Evolutionary conservation across 371 early-diverging fungal species (phyloP), one percentile per base, ranked within the genome.

Genomic region (Rhizopus stolonifer): DNA sequence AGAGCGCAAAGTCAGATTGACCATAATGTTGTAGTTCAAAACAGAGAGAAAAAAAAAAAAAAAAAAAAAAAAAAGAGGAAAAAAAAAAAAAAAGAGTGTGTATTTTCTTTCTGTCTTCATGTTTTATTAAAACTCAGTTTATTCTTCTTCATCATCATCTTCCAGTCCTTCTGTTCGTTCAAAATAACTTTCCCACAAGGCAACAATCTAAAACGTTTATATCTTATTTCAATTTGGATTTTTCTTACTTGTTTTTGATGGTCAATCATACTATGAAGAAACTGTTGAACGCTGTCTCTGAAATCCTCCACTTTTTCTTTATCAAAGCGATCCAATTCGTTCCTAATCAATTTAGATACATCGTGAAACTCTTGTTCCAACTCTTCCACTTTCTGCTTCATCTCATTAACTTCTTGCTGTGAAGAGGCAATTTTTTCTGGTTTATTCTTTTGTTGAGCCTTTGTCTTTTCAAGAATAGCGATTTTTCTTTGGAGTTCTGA

Each of bases 161-260:
- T 49, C 47, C 24, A 74, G 29, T 1, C 65, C 69, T 48, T 70
- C 74, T 17, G 79, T 78, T 52, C 63, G 62, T 42, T 72, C 69
- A 58, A 85, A 81, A 49, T 80, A 89, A 8, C 78, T 71, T 54
- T 88, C 88, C 90, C 90, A 89, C 38, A 88, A 66, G 4, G 78
- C 70, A 46, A 89, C 70, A 8, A 78, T 68, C 74, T 74, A 59
- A n/a, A n/a, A n/a, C n/a, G n/a, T n/a, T n/a, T n/a, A n/a, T n/a
- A n/a, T n/a, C n/a, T n/a, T n/a, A n/a, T n/a, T n/a, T n/a, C n/a
- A n/a, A n/a, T n/a, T n/a, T n/a, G n/a, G n/a, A n/a, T n/a, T n/a
- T n/a, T n/a, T n/a, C n/a, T n/a, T 67, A 90, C 87, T 77, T 92
- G 82, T 46, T 88, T 85, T 72, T 95, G 94, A 46, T 86, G 90